phyloP scores from a whole-genome alignment of 176 grass and related monocot species.

The Saccharum spontaneum region DNA sequence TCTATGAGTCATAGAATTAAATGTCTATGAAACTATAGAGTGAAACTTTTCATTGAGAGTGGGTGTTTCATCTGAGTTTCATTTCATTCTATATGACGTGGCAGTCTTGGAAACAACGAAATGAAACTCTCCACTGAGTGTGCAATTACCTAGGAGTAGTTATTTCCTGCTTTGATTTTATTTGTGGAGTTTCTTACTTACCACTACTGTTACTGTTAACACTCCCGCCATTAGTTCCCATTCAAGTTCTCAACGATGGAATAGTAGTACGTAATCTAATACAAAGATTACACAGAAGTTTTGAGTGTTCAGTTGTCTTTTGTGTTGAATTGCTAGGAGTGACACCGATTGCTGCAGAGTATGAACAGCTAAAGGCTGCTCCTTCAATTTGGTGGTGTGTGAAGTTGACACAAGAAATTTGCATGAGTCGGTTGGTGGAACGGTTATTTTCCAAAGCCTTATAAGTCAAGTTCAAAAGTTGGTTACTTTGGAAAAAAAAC shows the following conservation, averaged over 20 bases:
- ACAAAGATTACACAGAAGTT: not conserved
- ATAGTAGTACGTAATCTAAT: not conserved
- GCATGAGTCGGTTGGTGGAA: not conserved
- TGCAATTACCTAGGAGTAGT: not conserved
- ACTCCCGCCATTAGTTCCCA: not conserved
- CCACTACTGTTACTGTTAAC: not conserved
- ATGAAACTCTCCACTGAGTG: too few relatives aligned
- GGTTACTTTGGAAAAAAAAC: slow-evolving; percentile 9
- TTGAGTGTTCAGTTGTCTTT: not conserved
- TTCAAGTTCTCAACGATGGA: slow-evolving; percentile 4
- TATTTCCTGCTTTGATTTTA: not conserved
- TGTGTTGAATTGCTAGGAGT: not conserved
- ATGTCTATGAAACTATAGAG: too few relatives aligned
- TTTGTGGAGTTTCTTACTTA: not conserved
- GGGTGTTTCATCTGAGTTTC: too few relatives aligned
- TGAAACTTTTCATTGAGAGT: too few relatives aligned
- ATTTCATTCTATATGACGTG: too few relatives aligned
- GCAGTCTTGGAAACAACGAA: too few relatives aligned
- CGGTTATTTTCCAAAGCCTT: slow-evolving; percentile 1
- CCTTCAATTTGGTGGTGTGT: slow-evolving; percentile 17
- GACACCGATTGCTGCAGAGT: not conserved
- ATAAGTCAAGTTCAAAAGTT: slow-evolving; percentile 19
- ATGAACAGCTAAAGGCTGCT: not conserved
- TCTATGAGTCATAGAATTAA: too few relatives aligned
- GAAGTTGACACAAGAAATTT: slow-evolving; percentile 21